Conservation (phyloP, 768 basidiomycete species). For the Naganishia vishniacii region DNA sequence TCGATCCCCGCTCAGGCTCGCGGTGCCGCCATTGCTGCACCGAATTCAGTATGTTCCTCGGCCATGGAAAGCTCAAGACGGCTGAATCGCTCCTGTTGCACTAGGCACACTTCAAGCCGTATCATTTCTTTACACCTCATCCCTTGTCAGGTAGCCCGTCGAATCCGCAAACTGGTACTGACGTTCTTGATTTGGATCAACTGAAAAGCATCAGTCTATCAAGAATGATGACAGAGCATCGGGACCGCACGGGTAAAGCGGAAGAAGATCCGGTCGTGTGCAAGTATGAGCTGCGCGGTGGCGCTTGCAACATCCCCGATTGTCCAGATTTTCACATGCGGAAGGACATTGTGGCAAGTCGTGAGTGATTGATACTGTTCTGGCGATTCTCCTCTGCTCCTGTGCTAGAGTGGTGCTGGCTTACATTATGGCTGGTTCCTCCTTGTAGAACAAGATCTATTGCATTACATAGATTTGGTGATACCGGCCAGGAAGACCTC, state of each 20-base stretch:
- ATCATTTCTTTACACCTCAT: constrained; percentile 14
- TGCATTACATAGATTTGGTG: constrained; percentile 8
- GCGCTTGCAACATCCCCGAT: constrained; percentile 8
- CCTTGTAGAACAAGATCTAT: constrained; percentile 1
- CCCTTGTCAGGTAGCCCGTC: background rate
- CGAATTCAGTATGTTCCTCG: constrained; percentile 8
- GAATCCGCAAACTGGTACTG: constrained; percentile 9
- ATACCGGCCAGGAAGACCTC: constrained; percentile 10
- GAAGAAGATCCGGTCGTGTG: constrained; percentile 14
- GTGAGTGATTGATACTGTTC: background rate
- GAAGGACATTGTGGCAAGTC: constrained; percentile 10
- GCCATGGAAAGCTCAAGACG: background rate
- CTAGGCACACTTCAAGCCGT: constrained; percentile 19
- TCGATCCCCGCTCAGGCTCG: background rate
- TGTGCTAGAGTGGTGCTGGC: background rate
- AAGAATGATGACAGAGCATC: constrained; percentile 17
- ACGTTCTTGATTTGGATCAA: constrained; percentile 14
- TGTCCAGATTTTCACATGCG: constrained; percentile 18
- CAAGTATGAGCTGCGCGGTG: constrained; percentile 19
- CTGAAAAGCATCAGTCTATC: constrained; percentile 12
- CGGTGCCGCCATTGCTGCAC: background rate
- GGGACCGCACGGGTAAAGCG: constrained; percentile 14
- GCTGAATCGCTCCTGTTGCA: background rate
- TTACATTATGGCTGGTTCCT: background rate
- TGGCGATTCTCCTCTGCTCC: background rate